A percentile compares a stretch with the other conserved stretches of the same genome.
Conservation (phyloP, 805 yeast genomes). For the Metschnikowia lunata region DNA sequence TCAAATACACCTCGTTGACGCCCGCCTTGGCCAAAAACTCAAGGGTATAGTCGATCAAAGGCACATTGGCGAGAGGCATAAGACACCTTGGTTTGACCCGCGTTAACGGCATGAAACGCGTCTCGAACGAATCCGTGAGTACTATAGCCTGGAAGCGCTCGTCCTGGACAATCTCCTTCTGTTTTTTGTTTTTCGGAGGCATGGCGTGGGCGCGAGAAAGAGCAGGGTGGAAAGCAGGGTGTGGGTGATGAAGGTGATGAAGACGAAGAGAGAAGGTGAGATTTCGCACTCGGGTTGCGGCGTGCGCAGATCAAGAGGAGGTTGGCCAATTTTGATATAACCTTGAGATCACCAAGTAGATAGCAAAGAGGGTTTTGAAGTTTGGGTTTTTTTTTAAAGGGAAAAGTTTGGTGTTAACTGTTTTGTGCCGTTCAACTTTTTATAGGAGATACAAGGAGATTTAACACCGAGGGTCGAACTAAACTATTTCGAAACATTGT, state of each 20-base stretch:
- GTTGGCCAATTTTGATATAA: too few species aligned
- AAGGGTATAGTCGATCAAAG: slow-evolving; percentile 88
- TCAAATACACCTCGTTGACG: slow-evolving; percentile 82
- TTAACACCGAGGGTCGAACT: too few species aligned
- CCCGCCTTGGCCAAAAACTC: slow-evolving; percentile 91
- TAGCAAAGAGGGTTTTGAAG: too few species aligned
- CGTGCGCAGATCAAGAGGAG: slow-evolving; percentile 2
- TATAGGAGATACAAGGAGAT: too few species aligned
- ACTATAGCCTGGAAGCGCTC: slow-evolving; percentile 90
- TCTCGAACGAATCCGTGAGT: slow-evolving; percentile 87
- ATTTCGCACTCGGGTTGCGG: not conserved
- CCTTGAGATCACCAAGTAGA: too few species aligned
- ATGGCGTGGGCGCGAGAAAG: slow-evolving; percentile 15
- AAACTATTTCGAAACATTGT: too few species aligned
- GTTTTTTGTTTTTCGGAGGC: slow-evolving; percentile 49
- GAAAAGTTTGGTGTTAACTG: too few species aligned
- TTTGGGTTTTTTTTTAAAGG: too few species aligned
- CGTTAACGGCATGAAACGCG: slow-evolving; percentile 90
- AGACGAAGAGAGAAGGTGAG: too few species aligned
- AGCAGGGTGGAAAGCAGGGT: not conserved
- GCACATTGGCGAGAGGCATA: slow-evolving; percentile 87
- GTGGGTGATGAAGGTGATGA: not conserved
- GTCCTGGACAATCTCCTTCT: slow-evolving; percentile 58
- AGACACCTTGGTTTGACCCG: slow-evolving; percentile 84
- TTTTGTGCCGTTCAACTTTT: too few species aligned